Evolutionary conservation across 108 stramenopile genomes (phyloP).

Genomic region (Schizochytrium sp.): DNA sequence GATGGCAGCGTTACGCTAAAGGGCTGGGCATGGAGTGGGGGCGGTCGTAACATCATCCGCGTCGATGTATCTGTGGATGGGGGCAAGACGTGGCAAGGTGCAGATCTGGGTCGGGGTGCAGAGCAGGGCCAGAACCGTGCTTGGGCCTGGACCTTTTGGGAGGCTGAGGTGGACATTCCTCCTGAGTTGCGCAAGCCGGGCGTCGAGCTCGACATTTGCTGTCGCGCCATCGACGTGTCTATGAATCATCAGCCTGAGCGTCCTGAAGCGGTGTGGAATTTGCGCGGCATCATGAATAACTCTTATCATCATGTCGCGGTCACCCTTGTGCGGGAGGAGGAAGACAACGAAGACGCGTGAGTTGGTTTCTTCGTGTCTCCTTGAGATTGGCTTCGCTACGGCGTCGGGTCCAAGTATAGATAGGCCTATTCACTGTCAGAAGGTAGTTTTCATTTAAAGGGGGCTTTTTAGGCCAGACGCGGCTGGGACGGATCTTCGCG

Average conservation of each 20-base stretch:
- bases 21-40: slow-evolving; percentile 67
- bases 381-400: no score
- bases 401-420: no score
- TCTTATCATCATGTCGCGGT: slow-evolving; percentile 29
- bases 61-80: slow-evolving; percentile 74
- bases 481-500: no score
- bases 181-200: slow-evolving; percentile 9
- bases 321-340: no score
- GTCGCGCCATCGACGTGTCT: slow-evolving; percentile 60
- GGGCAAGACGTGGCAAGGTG: slow-evolving; percentile 63
- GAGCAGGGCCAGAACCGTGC: slow-evolving; percentile 26
- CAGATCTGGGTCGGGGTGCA: slow-evolving; percentile 37
- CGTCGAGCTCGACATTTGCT: slow-evolving; percentile 42
- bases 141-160: slow-evolving; percentile 57
- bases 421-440: no score
- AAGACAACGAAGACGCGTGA: no score
- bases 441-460: no score
- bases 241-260: slow-evolving; percentile 67
- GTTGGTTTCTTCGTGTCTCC: no score
- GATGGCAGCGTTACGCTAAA: slow-evolving; percentile 44
- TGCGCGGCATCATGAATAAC: slow-evolving; percentile 67
- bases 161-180: slow-evolving; percentile 30
- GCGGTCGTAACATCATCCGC: slow-evolving; percentile 62
- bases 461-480: no score
- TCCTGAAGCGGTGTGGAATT: slow-evolving; percentile 64